A percentile compares a stretch with the other conserved stretches of the same genome.
Conservation (phyloP, 2,329 filamentous ascomycete species). For the Leptographium lundbergii region DNA sequence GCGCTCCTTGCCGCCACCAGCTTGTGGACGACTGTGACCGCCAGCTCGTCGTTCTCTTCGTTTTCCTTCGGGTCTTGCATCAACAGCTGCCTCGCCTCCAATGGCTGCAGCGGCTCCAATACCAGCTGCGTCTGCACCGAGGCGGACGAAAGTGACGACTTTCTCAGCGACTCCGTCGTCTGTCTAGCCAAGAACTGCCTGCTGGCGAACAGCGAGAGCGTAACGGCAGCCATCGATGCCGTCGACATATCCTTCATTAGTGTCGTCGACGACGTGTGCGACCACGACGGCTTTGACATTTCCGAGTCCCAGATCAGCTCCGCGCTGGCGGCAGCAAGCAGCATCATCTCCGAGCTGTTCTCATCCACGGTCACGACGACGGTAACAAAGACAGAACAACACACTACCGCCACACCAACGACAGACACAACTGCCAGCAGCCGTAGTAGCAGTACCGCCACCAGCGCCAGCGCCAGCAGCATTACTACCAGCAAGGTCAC, state of each 20-base stretch:
- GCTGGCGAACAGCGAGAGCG: not conserved
- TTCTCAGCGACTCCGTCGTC: slow-evolving; percentile 9
- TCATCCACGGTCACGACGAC: not conserved
- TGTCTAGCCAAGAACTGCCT: slow-evolving; percentile 10
- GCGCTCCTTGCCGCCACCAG: not conserved
- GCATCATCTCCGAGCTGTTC: slow-evolving; percentile 4
- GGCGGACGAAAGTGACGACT: not conserved
- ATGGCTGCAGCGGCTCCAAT: slow-evolving; percentile 8
- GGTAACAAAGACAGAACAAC: not conserved
- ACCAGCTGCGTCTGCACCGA: slow-evolving; percentile 10
- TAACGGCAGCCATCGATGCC: not conserved
- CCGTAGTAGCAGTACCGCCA: not conserved
- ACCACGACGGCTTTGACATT: slow-evolving; percentile 1
- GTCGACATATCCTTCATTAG: slow-evolving; percentile 7
- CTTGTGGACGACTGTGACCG: not conserved
- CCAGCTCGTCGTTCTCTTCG: not conserved
- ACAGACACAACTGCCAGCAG: not conserved
- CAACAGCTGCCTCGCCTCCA: slow-evolving; percentile 7
- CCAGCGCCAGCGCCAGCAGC: not conserved
- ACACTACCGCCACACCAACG: not conserved
- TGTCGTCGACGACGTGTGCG: slow-evolving; percentile 8
- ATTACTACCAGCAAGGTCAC: not conserved
- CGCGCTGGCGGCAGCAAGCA: slow-evolving; percentile 8
- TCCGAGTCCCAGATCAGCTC: slow-evolving; percentile 4
- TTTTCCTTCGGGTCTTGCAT: slow-evolving; percentile 10